Conservation (phyloP, 345 rosid species). For the Chamaenerion angustifolium region DNA sequence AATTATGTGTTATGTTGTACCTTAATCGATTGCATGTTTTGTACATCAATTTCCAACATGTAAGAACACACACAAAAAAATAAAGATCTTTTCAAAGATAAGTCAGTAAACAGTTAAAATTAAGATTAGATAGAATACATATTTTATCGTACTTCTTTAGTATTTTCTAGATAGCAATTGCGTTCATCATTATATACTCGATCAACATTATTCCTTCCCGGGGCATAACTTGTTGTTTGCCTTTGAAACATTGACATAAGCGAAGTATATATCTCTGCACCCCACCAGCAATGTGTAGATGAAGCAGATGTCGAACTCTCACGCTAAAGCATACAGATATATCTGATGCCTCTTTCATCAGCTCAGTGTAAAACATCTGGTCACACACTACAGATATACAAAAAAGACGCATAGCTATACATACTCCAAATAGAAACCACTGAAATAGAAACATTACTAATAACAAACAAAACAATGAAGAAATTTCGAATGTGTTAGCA, state of each 20-base stretch:
- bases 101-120: neutral
- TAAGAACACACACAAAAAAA: neutral
- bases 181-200: conserved; percentile 68
- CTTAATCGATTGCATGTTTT: too few relatives aligned
- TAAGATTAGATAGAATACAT: conserved; percentile 9
- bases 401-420: neutral
- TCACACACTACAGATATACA: conserved; percentile 52
- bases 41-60: too few relatives aligned
- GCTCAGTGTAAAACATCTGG: conserved; percentile 62
- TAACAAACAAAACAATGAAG: too few relatives aligned
- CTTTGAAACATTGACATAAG: conserved; percentile 47
- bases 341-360: conserved; percentile 76
- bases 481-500: too few relatives aligned
- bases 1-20: too few relatives aligned
- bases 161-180: conserved; percentile 76
- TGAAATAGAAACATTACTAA: too few relatives aligned
- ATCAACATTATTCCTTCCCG: conserved; percentile 70
- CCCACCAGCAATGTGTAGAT: conserved; percentile 64
- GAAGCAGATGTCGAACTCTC: conserved; percentile 66
- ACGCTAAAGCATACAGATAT: conserved; percentile 70
- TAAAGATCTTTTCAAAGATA: neutral
- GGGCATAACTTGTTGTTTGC: conserved; percentile 38
- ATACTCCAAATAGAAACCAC: neutral
- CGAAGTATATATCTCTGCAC: conserved; percentile 44
- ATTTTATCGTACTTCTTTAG: conserved; percentile 94